A percentile compares a stretch with the other conserved stretches of the same genome.
These are phyloP conservation scores for Nicotiana knightiana DNA, from an alignment of 257 asterid species.

Conservation along the genomic window DNA sequence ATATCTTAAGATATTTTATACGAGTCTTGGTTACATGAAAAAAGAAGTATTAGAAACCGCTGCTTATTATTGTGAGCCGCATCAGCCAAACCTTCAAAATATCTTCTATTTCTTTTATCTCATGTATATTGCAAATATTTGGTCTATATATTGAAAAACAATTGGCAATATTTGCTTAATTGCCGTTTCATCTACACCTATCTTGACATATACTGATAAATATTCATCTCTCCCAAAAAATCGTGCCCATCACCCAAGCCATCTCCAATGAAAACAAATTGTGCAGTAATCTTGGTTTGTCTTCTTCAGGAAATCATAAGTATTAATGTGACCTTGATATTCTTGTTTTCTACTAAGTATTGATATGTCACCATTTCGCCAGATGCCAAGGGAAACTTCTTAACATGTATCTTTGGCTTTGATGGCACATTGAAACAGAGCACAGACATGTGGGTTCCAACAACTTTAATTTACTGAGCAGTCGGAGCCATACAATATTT, in stretches of 20 bases:
- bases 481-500: constrained; percentile 93
- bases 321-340: not conserved
- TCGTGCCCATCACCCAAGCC: not conserved
- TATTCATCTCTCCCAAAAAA: not conserved
- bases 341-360: not conserved
- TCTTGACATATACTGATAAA: not conserved
- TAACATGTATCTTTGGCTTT: constrained; percentile 10
- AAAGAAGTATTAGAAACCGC: too few relatives aligned
- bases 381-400: not conserved
- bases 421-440: constrained; percentile 39
- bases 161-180: not conserved
- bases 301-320: not conserved
- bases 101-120: not conserved
- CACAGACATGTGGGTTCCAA: constrained; percentile 89
- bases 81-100: too few relatives aligned
- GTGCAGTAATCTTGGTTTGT: not conserved
- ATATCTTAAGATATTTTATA: too few relatives aligned
- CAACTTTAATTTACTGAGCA: constrained; percentile 82
- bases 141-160: not conserved
- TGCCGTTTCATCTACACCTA: not conserved
- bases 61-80: too few relatives aligned
- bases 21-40: too few relatives aligned
- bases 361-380: not conserved
- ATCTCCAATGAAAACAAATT: not conserved
- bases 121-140: not conserved